A percentile compares a stretch with the other conserved stretches of the same genome.
Evolutionary conservation across 371 early-diverging fungal species (phyloP).

Genomic region (Zopfochytrium polystomum): DNA sequence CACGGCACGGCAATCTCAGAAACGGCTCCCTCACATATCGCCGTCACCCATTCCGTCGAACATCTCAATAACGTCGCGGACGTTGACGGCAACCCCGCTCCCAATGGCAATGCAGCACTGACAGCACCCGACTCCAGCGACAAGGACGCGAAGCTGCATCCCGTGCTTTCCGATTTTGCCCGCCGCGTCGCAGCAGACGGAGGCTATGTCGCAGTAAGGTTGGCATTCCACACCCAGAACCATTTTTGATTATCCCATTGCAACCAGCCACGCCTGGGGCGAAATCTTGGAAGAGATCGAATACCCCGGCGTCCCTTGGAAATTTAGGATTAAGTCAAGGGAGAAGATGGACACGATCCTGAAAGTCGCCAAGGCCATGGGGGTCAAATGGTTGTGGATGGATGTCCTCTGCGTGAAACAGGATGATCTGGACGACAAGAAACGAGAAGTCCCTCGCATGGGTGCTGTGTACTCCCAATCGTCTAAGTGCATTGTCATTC

Average conservation of each 20-base stretch:
- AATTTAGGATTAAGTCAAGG: not conserved
- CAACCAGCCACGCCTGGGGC: not conserved
- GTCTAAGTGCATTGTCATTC: not conserved
- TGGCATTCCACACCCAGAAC: not conserved
- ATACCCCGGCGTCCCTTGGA: conserved; percentile 7
- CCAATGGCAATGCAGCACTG: too few relatives aligned
- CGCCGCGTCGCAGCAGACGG: not conserved
- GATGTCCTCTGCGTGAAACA: conserved; percentile 4
- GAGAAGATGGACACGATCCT: conserved; percentile 1
- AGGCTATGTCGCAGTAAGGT: not conserved
- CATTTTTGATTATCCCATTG: not conserved
- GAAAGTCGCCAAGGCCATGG: not conserved
- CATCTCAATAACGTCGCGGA: too few relatives aligned
- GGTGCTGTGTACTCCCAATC: not conserved
- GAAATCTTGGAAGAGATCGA: not conserved
- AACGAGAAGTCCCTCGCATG: conserved; percentile 1
- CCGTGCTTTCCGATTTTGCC: too few relatives aligned
- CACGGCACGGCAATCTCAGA: too few relatives aligned
- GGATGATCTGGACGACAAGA: not conserved
- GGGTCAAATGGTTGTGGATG: not conserved
- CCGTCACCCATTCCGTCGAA: too few relatives aligned
- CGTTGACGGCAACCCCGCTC: too few relatives aligned
- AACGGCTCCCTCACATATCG: too few relatives aligned
- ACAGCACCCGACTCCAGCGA: too few relatives aligned
- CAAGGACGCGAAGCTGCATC: too few relatives aligned